Evolutionary conservation across 2,329 filamentous ascomycete genomes (phyloP).

Genomic region (Apiospora hydei): DNA sequence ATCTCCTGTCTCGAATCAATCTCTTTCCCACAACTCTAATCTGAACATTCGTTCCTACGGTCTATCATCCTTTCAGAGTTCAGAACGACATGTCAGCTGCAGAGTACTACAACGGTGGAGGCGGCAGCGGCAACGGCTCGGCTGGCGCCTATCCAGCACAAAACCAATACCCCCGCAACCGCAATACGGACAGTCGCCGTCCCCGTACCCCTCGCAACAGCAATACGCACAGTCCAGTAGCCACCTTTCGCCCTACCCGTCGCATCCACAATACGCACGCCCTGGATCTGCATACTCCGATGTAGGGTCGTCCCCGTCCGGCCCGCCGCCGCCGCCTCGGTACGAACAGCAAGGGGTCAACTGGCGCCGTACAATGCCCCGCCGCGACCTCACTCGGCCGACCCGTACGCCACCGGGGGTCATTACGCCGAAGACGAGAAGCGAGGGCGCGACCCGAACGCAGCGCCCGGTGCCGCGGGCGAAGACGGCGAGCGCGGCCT

Average conservation of each 20-base stretch:
- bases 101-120: conserved; percentile 40
- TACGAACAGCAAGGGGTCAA: conserved; percentile 6
- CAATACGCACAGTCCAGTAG: conserved; percentile 34
- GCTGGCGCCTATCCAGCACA: conserved; percentile 29
- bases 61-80: too few relatives aligned
- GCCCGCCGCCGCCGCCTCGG: neutral
- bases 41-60: neutral
- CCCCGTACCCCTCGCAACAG: conserved; percentile 34
- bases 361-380: conserved; percentile 24
- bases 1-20: neutral
- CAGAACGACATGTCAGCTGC: conserved; percentile 37
- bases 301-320: conserved; percentile 28
- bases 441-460: conserved; percentile 26
- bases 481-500: conserved; percentile 59
- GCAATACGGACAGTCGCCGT: conserved; percentile 33
- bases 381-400: conserved; percentile 39
- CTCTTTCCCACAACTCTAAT: neutral
- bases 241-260: conserved; percentile 36
- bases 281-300: conserved; percentile 41
- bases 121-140: conserved; percentile 27
- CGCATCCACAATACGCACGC: conserved; percentile 37
- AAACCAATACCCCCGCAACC: conserved; percentile 34
- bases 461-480: conserved; percentile 20
- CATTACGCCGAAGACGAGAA: conserved; percentile 19
- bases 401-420: conserved; percentile 32